These are phyloP conservation scores for Spathaspora sp. DNA, from an alignment of 805 yeast species.

Conservation along the genomic window DNA sequence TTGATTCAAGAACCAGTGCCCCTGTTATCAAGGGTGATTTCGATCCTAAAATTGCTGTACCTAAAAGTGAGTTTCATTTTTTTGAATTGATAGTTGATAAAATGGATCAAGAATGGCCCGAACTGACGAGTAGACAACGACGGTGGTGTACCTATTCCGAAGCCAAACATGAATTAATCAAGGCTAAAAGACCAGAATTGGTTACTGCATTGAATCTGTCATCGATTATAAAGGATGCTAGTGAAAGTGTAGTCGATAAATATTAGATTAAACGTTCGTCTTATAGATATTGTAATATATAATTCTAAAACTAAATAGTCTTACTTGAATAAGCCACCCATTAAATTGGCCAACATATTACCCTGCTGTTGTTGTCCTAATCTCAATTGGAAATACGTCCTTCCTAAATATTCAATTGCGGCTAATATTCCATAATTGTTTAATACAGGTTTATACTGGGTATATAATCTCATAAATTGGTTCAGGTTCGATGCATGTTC, in stretches of 20 bases:
- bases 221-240: constrained; percentile 38
- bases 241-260: constrained; percentile 8
- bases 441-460: constrained; percentile 43
- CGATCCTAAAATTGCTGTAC: constrained; percentile 43
- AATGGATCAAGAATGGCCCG: constrained; percentile 74
- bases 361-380: constrained; percentile 39
- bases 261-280: constrained; percentile 3
- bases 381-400: constrained; percentile 55
- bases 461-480: constrained; percentile 50
- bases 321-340: constrained; percentile 50
- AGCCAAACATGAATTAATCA: constrained; percentile 56
- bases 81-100: constrained; percentile 67
- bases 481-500: constrained; percentile 29
- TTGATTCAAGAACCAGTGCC: constrained; percentile 48
- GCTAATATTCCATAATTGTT: constrained; percentile 31
- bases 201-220: constrained; percentile 60
- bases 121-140: constrained; percentile 55
- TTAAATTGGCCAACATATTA: constrained; percentile 53
- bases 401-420: constrained; percentile 57
- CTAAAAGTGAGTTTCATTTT: constrained; percentile 84
- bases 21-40: constrained; percentile 31
- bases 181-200: constrained; percentile 64
- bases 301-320: neutral
- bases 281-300: neutral
- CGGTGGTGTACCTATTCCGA: constrained; percentile 72